Conservation (phyloP, 768 basidiomycete genomes). For the Glaciozyma martinii region DNA sequence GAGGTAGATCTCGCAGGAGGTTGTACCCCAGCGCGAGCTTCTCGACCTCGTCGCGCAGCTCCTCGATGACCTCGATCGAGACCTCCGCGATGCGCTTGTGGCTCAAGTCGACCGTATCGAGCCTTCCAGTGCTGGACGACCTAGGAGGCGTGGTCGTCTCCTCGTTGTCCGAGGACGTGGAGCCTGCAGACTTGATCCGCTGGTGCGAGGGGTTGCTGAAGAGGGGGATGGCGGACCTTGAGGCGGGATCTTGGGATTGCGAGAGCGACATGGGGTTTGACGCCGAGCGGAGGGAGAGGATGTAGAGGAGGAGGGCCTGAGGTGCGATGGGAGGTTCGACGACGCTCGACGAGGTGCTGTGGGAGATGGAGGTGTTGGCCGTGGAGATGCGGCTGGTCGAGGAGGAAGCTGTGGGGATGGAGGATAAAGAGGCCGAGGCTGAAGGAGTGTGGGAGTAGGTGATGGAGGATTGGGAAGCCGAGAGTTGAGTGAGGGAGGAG, state of each 20-base stretch:
- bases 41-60: conserved; percentile 58
- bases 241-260: conserved; percentile 20
- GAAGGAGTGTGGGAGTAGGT: conserved; percentile 10
- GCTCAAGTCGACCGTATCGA: conserved; percentile 70
- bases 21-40: conserved; percentile 77
- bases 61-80: conserved; percentile 61
- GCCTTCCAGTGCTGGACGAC: background rate
- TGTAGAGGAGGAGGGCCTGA: conserved; percentile 26
- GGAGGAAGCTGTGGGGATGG: conserved; percentile 1
- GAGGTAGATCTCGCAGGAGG: conserved; percentile 64
- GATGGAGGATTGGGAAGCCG: background rate
- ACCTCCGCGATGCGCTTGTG: conserved; percentile 70
- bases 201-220: conserved; percentile 5
- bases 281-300: conserved; percentile 23
- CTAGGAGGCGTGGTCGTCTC: background rate
- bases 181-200: conserved; percentile 15
- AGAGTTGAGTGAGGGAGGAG: conserved; percentile 20
- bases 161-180: background rate
- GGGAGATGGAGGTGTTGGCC: background rate
- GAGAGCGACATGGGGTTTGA: conserved; percentile 21
- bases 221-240: conserved; percentile 1
- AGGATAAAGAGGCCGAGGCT: background rate
- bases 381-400: background rate
- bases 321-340: conserved; percentile 19
- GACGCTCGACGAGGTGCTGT: background rate